phyloP scores from a whole-genome alignment of 73 alveolate species.

The Halteria grandinella region DNA sequence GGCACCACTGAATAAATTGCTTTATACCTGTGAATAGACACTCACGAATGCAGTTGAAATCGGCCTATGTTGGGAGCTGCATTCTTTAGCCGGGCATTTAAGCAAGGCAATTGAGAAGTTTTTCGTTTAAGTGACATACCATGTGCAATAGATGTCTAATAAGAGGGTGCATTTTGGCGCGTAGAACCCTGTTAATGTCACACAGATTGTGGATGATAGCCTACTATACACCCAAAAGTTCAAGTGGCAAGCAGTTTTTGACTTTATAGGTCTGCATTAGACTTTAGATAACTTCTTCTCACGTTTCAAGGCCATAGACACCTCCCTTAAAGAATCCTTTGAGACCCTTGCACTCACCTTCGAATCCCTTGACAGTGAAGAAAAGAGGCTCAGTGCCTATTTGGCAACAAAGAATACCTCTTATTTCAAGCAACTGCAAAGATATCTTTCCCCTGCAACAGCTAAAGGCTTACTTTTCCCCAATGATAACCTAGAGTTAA shows the following conservation, averaged over 20 bases:
- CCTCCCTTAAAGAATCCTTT: not conserved
- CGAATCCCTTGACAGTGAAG: not conserved
- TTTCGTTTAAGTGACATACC: slow-evolving; percentile 18
- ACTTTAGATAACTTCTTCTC: not conserved
- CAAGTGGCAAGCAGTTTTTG: slow-evolving; percentile 43
- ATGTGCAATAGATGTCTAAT: slow-evolving; percentile 19
- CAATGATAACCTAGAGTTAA: slow-evolving; percentile 1
- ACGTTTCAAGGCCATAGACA: not conserved
- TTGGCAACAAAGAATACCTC: slow-evolving; percentile 6
- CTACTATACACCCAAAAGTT: slow-evolving; percentile 12
- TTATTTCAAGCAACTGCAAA: slow-evolving; percentile 30
- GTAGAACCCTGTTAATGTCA: slow-evolving; percentile 10
- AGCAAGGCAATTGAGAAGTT: slow-evolving; percentile 28
- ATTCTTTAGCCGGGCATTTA: not conserved
- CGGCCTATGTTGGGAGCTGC: slow-evolving; percentile 25
- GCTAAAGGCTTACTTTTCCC: not conserved
- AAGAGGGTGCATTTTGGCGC: slow-evolving; percentile 18
- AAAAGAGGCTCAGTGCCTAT: slow-evolving; percentile 38
- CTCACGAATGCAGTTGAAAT: slow-evolving; percentile 14
- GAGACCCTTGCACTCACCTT: slow-evolving; percentile 20
- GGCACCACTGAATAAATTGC: not conserved
- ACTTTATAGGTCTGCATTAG: slow-evolving; percentile 7
- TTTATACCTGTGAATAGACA: slow-evolving; percentile 6
- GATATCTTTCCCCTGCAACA: slow-evolving; percentile 1
- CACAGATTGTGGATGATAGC: slow-evolving; percentile 10